Percentiles rank a stretch among this genome's conserved stretches.
Conservation (phyloP, 352 stramenopile genomes). For the Globisporangium irregulare region DNA sequence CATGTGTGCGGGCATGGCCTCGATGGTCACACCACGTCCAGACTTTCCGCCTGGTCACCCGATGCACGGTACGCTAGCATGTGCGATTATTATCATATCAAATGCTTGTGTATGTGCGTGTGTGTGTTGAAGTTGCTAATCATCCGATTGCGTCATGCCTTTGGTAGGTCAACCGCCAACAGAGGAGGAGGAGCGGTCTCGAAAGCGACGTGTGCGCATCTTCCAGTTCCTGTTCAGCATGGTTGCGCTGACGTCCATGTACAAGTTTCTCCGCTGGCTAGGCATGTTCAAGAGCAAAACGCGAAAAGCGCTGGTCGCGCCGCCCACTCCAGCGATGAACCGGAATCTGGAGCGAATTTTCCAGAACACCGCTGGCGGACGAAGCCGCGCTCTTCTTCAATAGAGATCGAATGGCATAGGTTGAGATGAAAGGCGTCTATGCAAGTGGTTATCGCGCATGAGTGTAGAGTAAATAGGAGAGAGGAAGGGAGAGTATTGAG, state of each 20-base stretch:
- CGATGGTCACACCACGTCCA: conserved; percentile 63
- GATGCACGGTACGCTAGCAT: conserved; percentile 44
- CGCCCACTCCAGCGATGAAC: conserved; percentile 23
- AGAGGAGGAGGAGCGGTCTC: conserved; percentile 74
- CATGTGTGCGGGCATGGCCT: conserved; percentile 65
- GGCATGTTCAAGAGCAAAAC: conserved; percentile 36
- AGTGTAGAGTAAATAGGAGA: conserved; percentile 7
- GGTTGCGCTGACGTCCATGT: conserved; percentile 42
- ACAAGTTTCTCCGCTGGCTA: conserved; percentile 62
- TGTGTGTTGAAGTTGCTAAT: neutral
- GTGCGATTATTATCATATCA: neutral
- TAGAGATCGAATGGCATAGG: conserved; percentile 5
- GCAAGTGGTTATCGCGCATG: neutral
- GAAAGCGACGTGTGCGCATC: conserved; percentile 65
- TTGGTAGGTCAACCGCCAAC: conserved; percentile 49
- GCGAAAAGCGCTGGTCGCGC: conserved; percentile 33
- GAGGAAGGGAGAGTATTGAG: neutral
- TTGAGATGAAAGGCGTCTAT: neutral
- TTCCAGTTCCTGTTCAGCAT: conserved; percentile 80
- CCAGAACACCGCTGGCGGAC: conserved; percentile 42
- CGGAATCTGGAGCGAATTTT: conserved; percentile 72
- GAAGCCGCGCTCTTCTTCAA: conserved; percentile 15
- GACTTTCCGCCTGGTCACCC: conserved; percentile 69
- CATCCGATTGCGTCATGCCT: neutral
- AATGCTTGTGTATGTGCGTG: too few species aligned